Evolutionary conservation across 257 asterid species (phyloP), one percentile per base, ranked within the genome.

Genomic region (Ehretia macrophylla): DNA sequence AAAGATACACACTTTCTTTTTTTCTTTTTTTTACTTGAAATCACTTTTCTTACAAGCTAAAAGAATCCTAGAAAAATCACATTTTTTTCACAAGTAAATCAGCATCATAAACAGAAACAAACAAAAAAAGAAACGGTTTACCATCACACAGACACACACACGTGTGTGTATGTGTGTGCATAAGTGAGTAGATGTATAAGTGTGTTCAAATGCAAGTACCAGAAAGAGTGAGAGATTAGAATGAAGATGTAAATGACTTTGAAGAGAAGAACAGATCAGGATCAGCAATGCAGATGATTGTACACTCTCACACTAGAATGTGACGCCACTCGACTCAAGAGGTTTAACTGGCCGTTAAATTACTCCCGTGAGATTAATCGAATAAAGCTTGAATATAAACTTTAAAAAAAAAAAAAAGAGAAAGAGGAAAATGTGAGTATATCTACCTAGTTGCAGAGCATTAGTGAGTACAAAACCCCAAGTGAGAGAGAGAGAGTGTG

Each of bases 401-500:
- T 42, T 14, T 2, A 42, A 10, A 10, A 42, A 10, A 2, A 2
- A 42, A 10, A 3, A 10, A 42, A 10, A 42, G 47, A 42, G 47
- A 42, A 10, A 42, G 47, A 42, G 14, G 8, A 64, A 70, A 61
- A 56, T 45, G 17, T 55, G 55, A 3, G 11, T 10, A n/a, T n/a
- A n/a, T n/a, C n/a, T 42, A 3, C 4, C 47, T 42, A 42, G 8
- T 42, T 42, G 16, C 47, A 42, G 47, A 38, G 11, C 6, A 38
- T 6, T 38, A 38, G 44, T 38, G 44, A 42, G 47, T 14, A 42
- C 3, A 42, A 42, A 10, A 3, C 11, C 47, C 11, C 16, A 3
- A 61, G 63, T 38, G 51, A 39, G 68, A 39, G 66, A 39, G 57
- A 12, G 37, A 58, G 66, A 51, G 50, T 48, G 53, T 21, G 51